Base-by-base conservation (phyloP, 345 rosid genomes). In the Pistacia atlantica region DNA sequence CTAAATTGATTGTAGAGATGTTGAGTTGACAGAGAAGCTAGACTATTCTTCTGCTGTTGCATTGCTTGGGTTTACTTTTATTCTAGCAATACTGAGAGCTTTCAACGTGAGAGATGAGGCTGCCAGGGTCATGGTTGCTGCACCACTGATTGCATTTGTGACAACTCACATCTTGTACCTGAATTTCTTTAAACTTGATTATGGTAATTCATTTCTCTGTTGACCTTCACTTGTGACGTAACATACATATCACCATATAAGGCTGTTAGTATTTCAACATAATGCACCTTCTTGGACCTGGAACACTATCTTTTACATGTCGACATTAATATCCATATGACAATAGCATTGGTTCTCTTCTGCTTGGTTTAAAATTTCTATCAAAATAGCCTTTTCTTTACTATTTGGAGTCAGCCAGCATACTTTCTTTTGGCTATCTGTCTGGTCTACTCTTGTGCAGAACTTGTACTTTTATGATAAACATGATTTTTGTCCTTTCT, bases 141-240 rank as follows among this genome's bases (percentile, higher is more conserved):
- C 95, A 72, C 99, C 98, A 51, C 58, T 92, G 69, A 70, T 93
- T 59, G 98, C 97, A 7, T 90, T 95, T 80, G 86, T 86, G 72
- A 89, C 91, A 46, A 95, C 96, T 25, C 98, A 92, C 82, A 92
- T 95, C 72, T 78, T 95, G 79, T 95, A 89, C 79, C 90, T 95
- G 75, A 93, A 93, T 79, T 88, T 89, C 79, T 93, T 84, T 79
- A 84, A 83, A 75, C 91, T 93, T 55, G 99, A 95, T 71, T 85
- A 89, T 37, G 97, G 97, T 93, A 90, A 84, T 54, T 52, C 14
- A 58, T 71, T 69, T 69, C 59, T 70, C 42, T 28, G 46, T n/a
- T 52, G 37, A 14, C 57, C 59, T 71, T 76, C 0, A 3, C 20
- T 65, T 12, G 8, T 37, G 13, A 58, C 72, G 22, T 65, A 38